phyloP scores from a whole-genome alignment of 768 basidiomycete species.

The Myochromella boudieri region DNA sequence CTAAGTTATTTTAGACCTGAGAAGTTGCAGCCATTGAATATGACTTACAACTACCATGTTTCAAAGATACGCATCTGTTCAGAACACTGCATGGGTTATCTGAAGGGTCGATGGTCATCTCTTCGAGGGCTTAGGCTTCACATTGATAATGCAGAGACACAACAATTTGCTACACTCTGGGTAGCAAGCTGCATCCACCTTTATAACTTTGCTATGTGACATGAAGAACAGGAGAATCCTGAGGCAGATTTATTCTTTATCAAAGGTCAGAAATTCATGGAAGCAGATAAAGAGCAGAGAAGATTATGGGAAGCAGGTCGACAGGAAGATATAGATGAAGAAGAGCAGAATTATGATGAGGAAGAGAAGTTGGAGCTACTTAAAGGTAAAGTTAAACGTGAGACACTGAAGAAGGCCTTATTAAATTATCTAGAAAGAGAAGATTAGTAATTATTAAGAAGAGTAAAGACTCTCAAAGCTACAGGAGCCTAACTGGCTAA shows the following conservation, averaged over 20 bases:
- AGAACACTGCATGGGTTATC: constrained; percentile 29
- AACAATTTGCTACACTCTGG: constrained; percentile 24
- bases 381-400: constrained; percentile 20
- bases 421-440: constrained; percentile 3
- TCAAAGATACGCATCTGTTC: constrained; percentile 26
- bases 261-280: constrained; percentile 1
- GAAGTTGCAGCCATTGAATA: constrained; percentile 17
- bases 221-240: constrained; percentile 12
- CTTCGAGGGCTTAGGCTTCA: constrained; percentile 21
- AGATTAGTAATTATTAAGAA: background rate
- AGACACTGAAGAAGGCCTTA: constrained; percentile 19
- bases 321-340: background rate
- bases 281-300: constrained; percentile 5
- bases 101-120: constrained; percentile 29
- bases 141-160: constrained; percentile 19
- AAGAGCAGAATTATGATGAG: constrained; percentile 8
- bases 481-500: background rate
- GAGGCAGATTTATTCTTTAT: background rate
- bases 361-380: constrained; percentile 14
- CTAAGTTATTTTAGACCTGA: constrained; percentile 18
- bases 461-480: background rate
- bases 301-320: constrained; percentile 2
- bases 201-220: constrained; percentile 27
- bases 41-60: constrained; percentile 23
- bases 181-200: constrained; percentile 29